Conservation (phyloP, 2,329 filamentous ascomycete genomes). For the Ceratocystis ficicola region DNA sequence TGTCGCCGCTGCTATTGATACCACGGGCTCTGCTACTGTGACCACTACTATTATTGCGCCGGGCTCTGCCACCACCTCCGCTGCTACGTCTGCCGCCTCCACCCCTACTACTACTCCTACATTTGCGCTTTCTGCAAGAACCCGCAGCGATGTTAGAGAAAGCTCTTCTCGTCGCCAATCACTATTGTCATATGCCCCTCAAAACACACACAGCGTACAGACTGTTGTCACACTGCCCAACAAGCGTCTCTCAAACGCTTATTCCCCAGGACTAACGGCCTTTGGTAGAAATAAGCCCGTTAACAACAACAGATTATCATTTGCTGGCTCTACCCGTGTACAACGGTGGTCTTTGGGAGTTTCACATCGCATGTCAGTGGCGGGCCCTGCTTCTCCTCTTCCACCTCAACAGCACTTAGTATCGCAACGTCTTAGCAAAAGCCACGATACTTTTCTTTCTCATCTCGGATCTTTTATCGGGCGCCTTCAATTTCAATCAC, state of each 20-base stretch:
- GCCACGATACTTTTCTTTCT: constrained; percentile 80
- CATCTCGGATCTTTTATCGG: constrained; percentile 90
- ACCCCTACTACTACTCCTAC: neutral
- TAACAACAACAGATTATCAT: constrained; percentile 30
- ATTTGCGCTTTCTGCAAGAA: neutral
- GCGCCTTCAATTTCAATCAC: constrained; percentile 76
- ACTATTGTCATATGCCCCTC: constrained; percentile 30
- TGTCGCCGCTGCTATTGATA: neutral
- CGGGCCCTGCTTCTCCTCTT: constrained; percentile 45
- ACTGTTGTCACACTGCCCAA: constrained; percentile 28
- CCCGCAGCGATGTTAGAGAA: neutral
- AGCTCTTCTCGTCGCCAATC: constrained; percentile 20
- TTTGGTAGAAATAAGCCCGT: constrained; percentile 23
- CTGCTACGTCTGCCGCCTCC: constrained; percentile 7
- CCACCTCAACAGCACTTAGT: constrained; percentile 60
- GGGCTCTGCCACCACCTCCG: neutral
- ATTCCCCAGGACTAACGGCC: constrained; percentile 26
- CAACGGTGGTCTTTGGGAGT: constrained; percentile 43
- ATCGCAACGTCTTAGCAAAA: constrained; percentile 65
- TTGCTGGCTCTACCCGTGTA: constrained; percentile 30
- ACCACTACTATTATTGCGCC: neutral
- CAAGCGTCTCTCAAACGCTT: constrained; percentile 39
- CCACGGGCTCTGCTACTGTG: neutral
- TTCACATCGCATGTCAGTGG: constrained; percentile 66
- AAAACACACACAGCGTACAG: constrained; percentile 38